These are phyloP conservation scores for Xylaria sp. DNA, from an alignment of 2,329 filamentous ascomycete genomes.

Conservation along the genomic window DNA sequence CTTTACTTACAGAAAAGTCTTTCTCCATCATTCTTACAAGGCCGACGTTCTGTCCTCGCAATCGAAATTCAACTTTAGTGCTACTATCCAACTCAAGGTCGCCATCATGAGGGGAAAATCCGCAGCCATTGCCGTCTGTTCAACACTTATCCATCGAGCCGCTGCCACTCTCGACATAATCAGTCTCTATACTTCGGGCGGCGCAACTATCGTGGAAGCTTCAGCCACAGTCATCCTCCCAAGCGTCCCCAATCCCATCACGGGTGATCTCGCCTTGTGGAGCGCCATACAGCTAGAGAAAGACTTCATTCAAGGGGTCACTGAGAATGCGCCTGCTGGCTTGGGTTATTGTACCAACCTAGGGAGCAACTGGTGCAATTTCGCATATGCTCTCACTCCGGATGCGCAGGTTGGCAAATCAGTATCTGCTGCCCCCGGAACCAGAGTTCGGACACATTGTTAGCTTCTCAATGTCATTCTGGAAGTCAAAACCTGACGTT, in stretches of 20 bases:
- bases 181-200: conserved; percentile 9
- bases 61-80: neutral
- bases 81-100: neutral
- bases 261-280: conserved; percentile 25
- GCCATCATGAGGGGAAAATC: conserved; percentile 1
- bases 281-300: conserved; percentile 20
- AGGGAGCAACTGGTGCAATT: conserved; percentile 29
- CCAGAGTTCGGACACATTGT: conserved; percentile 26
- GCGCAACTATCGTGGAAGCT: conserved; percentile 25
- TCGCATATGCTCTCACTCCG: conserved; percentile 26
- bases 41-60: neutral
- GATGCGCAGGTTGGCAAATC: conserved; percentile 12
- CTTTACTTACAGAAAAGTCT: neutral
- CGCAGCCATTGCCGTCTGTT: neutral
- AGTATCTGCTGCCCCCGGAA: conserved; percentile 14
- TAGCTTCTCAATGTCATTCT: neutral
- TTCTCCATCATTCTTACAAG: neutral
- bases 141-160: neutral
- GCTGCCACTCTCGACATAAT: conserved; percentile 16
- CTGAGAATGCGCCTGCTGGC: conserved; percentile 25
- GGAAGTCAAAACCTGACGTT: neutral
- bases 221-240: conserved; percentile 29
- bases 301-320: conserved; percentile 26
- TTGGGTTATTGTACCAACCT: conserved; percentile 23
- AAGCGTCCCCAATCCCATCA: conserved; percentile 14